Base-by-base conservation (phyloP, 352 stramenopile species). In the Phytophthora pseudosyringae region DNA sequence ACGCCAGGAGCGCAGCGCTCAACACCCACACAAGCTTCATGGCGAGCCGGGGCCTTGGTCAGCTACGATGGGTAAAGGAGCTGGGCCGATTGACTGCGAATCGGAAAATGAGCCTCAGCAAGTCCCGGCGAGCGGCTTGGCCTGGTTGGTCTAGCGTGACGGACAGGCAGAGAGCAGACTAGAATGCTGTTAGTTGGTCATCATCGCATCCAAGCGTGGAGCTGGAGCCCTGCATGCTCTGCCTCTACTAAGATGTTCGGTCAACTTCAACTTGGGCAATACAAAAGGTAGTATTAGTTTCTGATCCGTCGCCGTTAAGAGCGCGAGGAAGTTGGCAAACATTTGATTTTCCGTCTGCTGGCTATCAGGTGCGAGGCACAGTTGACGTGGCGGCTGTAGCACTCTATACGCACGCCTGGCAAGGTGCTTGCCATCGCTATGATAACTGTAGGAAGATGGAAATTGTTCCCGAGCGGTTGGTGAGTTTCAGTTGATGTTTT, bases 21-120 rank as follows among this genome's bases (percentile, higher is more conserved):
- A 62, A 12, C 12, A 48, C 16, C 63, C 51, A 67, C 41, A 53
- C 33, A 38, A 63, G 31, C 46, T 75, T 71, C 67, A 75, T 75
- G 36, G 28, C 25, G 44, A 16, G 21, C 31, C 21, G 16, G 15
- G 29, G 43, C 48, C 25, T 57, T 60, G 36, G 38, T 31, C 39
- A 25, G 16, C 40, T 10, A 46, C 3, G 40, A 46, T 18, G 25
- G 15, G 31, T 39, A 60, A 49, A 21, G 38, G 36, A 40, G 33
- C 16, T 70, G 25, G 31, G 40, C 40, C 47, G 35, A 65, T 55
- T 52, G 33, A 53, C 31, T 44, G 63, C 28, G 32, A 71, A 71
- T 61, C 50, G 63, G 56, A 52, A 58, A 71, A 52, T 71, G 63
- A 43, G n/a, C 8, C n/a, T 21, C 18, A 21, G 29, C 0, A 16